Base-by-base conservation (phyloP, 2,329 filamentous ascomycete species). In the Phaeophleospora eucalypticola region DNA sequence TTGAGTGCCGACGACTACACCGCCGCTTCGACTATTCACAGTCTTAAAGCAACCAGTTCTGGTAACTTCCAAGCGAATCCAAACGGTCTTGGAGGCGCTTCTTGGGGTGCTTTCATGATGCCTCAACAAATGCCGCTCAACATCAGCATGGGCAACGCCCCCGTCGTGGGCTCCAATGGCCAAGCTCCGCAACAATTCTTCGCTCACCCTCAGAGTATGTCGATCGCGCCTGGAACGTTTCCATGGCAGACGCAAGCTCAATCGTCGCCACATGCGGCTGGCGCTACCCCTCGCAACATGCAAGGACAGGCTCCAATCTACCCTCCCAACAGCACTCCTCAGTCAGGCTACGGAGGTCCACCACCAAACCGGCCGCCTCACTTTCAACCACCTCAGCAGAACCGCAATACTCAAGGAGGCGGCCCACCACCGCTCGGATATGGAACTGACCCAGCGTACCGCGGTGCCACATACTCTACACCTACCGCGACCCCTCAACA, bases 391-490 rank as follows among this genome's bases (percentile, higher is more conserved):
- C n/a, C n/a, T n/a, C n/a, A n/a, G n/a, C n/a, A n/a, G n/a, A n/a
- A n/a, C n/a, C n/a, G n/a, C n/a, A n/a, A n/a, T n/a, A n/a, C 9
- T 37, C 36, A 32, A n/a, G 40, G 40, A 4, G 40, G 40, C 16
- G 20, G 36, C 10, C 27, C 46, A 16, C 38, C 44, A 16, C 16
- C 38, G 8, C n/a, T 46, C 4, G 39, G 40, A 15, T 55, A 44
- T 21, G 52, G 52, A n/a, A 55, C 40, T 35, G 52, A 55, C 20
- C 38, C 40, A 18, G 37, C 36, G 35, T 50, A 53, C 29, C 27
- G 29, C 17, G 35, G 41, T 21, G 21, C 38, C 32, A 36, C 38
- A n/a, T 50, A 38, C 18, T 35, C 38, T 24, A 44, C 33, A 36
- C 17, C 39, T 14, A 18, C 36, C 29, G 37, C 43, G n/a, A 16